Evolutionary conservation across 164 flowering plant species (phyloP), one percentile per base, ranked within the genome.

Genomic region (Piper longum): DNA sequence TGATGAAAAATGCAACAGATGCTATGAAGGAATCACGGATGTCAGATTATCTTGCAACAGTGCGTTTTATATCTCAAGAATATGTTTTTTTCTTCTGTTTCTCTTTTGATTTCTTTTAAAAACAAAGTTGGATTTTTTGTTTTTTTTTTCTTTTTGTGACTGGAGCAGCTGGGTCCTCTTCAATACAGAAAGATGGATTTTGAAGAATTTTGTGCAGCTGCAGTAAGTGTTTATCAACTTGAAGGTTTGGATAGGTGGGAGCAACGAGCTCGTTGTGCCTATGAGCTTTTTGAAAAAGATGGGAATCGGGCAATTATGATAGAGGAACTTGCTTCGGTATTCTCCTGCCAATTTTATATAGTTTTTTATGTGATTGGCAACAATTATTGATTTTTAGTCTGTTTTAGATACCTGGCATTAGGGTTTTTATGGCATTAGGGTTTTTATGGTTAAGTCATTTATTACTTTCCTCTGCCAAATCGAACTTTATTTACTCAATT

Each of bases 191-290:
- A 81, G 67, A 86, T 92, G 93, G 85, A 88, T 73, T 89, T 88
- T 74, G 98, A 85, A 72, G 98, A 92, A 71, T 89, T 92, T 62
- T 85, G 96, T 80, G 91, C 96, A 26, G 98, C 96, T 59, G 82
- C 97, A 41, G 59, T 86, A 54, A 92, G 89, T 66, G 90, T 89
- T 42, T 81, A 85, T 85, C 98, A 89, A 74, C 77, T 89, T 66
- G 98, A 92, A 77, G 87, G 89, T n/a, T 81, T 86, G 55, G 93
- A 85, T 59, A 71, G 72, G 8, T 92, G 98, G 98, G 96, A 92
- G 72, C 97, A 92, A 69, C 95, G 81, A 71, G 96, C 91, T 57
- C 88, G 96, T 56, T 73, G 80, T 76, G 98, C 97, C 36, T 92
- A 82, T 71, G 97, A 89, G 67, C 67, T 88, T 41, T 92, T 89